Conservation (phyloP, 768 basidiomycete species). For the Amanita rubescens region DNA sequence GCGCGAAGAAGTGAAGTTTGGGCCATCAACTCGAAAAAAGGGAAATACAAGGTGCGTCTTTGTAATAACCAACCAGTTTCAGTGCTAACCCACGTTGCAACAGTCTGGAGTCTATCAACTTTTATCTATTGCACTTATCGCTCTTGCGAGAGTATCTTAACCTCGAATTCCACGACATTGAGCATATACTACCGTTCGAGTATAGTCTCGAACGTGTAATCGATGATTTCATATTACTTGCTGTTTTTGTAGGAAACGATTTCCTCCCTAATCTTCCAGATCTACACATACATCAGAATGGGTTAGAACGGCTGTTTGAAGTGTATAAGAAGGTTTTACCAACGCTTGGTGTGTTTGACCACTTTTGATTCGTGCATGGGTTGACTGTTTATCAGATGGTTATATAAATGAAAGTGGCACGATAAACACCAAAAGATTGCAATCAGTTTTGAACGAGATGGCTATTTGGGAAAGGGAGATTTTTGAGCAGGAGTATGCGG, state of each 20-base stretch:
- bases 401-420: slow-evolving; percentile 88
- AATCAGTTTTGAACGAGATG: slow-evolving; percentile 86
- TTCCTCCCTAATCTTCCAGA: slow-evolving; percentile 96
- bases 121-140: slow-evolving; percentile 91
- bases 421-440: slow-evolving; percentile 74
- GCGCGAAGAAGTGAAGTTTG: slow-evolving; percentile 98
- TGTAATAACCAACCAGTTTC: slow-evolving; percentile 17
- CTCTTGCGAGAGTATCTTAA: slow-evolving; percentile 96
- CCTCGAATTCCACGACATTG: slow-evolving; percentile 81
- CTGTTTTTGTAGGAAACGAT: slow-evolving; percentile 97
- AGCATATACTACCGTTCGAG: slow-evolving; percentile 58
- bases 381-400: slow-evolving; percentile 47
- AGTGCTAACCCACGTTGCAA: neutral
- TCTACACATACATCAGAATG: slow-evolving; percentile 96
- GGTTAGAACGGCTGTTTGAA: slow-evolving; percentile 85
- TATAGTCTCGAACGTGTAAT: slow-evolving; percentile 93
- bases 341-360: slow-evolving; percentile 42
- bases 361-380: neutral
- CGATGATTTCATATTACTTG: slow-evolving; percentile 95
- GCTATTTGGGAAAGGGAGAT: slow-evolving; percentile 80
- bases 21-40: slow-evolving; percentile 71
- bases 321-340: slow-evolving; percentile 93
- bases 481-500: slow-evolving; percentile 88
- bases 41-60: slow-evolving; percentile 37
- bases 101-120: slow-evolving; percentile 74